These are phyloP conservation scores for Vigna nakashimae DNA, from an alignment of 306 rosid species.

Conservation along the genomic window DNA sequence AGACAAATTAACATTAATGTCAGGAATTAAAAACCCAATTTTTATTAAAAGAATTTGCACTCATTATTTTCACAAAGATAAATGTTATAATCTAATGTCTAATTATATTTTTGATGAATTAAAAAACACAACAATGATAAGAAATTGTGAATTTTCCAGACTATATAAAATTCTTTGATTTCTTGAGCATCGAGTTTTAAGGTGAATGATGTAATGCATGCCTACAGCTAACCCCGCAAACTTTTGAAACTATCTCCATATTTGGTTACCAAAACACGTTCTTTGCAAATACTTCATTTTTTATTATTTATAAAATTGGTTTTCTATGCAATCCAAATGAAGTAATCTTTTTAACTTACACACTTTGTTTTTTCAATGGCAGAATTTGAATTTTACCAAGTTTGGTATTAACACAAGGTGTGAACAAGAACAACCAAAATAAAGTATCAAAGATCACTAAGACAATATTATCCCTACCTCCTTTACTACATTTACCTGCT, in stretches of 20 bases:
- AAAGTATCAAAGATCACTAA: too few species aligned
- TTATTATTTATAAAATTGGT: background rate
- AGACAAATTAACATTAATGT: too few species aligned
- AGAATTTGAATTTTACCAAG: too few species aligned
- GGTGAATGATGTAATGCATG: background rate
- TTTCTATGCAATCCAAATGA: background rate
- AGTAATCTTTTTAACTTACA: background rate
- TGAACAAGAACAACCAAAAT: too few species aligned
- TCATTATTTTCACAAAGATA: too few species aligned
- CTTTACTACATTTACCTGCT: too few species aligned
- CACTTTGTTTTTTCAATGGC: too few species aligned
- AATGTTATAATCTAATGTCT: too few species aligned
- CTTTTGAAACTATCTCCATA: background rate
- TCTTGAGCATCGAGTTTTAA: background rate
- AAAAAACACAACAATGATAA: background rate
- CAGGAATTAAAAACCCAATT: too few species aligned
- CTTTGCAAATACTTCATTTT: background rate
- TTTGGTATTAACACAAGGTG: too few species aligned
- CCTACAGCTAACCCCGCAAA: background rate
- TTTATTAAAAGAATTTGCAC: too few species aligned
- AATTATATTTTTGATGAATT: background rate
- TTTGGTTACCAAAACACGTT: background rate
- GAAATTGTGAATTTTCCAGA: background rate
- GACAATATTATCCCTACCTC: too few species aligned
- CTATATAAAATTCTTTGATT: background rate